Evolutionary conservation across 768 basidiomycete species (phyloP), one percentile per base, ranked within the genome.

Genomic region (Psilocybe subaeruginosa): DNA sequence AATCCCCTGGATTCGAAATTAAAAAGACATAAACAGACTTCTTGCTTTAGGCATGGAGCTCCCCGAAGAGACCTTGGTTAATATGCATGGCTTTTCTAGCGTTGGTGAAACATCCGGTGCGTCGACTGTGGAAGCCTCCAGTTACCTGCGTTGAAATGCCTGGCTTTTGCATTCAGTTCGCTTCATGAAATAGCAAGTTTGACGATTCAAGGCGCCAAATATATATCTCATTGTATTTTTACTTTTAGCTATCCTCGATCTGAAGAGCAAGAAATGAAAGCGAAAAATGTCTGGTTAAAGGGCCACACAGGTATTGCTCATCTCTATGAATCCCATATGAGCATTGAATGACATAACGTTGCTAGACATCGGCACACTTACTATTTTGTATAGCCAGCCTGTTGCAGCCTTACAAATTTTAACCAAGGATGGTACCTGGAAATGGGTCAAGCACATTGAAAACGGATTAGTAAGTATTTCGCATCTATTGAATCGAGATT

Each of bases 171-270:
- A n/a, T 30, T 2, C 58, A 88, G 87, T 83, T 5, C 78, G 87
- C 47, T 87, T 83, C 70, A 87, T 88, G 85, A 87, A 88, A 74
- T 89, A 88, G 86, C 85, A 30, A 11, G 83, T 64, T 43, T n/a
- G 12, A 45, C 14, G 23, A 23, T 30, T 23, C 19, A 8, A 55
- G 0, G 5, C 31, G 31, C 6, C 56, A 11, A 49, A 23, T 16
- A 33, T 11, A 3, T 3, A 16, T 39, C 12, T 43, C 4, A 19
- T 43, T 41, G 37, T 7, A 11, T 35, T 35, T 16, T 23, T 23
- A 5, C 12, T 29, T 14, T 27, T 49, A 86, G 85, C 67, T 82
- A 83, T 62, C 84, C 83, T 3, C 78, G 82, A 27, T 73, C 77
- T 0, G 67, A 74, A 35, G 82, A 82, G 19, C 84, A 86, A 9